Conservation (phyloP, 345 rosid genomes). For the Camelina laxa region DNA sequence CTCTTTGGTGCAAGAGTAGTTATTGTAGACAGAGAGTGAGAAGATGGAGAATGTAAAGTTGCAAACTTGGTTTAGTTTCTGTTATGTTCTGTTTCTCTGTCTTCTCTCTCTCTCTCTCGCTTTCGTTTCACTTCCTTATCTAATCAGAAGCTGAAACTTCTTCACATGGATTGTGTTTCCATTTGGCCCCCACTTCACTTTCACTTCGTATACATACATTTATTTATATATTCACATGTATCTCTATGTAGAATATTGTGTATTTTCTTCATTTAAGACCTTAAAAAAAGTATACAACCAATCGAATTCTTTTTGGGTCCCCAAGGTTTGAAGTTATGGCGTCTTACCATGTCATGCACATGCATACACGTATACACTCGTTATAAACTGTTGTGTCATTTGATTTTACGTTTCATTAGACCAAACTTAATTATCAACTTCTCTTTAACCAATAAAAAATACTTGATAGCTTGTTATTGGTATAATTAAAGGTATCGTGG, state of each 20-base stretch:
- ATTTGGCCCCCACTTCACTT: conserved; percentile 34
- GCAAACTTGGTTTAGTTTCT: conserved; percentile 47
- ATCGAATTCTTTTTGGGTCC: conserved; percentile 28
- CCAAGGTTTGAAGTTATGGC: conserved; percentile 25
- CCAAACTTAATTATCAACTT: conserved; percentile 18
- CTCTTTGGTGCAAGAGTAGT: conserved; percentile 43
- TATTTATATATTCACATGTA: conserved; percentile 1
- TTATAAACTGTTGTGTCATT: conserved; percentile 26
- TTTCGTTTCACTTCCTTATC: conserved; percentile 38
- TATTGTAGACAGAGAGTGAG: conserved; percentile 22
- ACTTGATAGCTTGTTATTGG: conserved; percentile 15
- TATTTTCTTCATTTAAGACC: conserved; percentile 1
- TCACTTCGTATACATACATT: conserved; percentile 32
- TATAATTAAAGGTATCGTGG: background rate
- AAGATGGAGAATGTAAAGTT: conserved; percentile 37
- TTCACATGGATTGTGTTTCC: conserved; percentile 46
- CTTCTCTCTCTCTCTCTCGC: conserved; percentile 44
- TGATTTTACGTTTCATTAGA: conserved; percentile 38
- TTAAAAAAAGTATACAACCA: conserved; percentile 6
- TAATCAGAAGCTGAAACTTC: conserved; percentile 45
- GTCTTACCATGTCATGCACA: conserved; percentile 40
- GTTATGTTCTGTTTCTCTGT: conserved; percentile 40
- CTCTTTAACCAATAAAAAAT: background rate
- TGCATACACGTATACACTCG: conserved; percentile 40
- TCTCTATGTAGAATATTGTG: conserved; percentile 17